Conservation (phyloP, 495 filamentous ascomycete species). For the Schizothecium vesticola region DNA sequence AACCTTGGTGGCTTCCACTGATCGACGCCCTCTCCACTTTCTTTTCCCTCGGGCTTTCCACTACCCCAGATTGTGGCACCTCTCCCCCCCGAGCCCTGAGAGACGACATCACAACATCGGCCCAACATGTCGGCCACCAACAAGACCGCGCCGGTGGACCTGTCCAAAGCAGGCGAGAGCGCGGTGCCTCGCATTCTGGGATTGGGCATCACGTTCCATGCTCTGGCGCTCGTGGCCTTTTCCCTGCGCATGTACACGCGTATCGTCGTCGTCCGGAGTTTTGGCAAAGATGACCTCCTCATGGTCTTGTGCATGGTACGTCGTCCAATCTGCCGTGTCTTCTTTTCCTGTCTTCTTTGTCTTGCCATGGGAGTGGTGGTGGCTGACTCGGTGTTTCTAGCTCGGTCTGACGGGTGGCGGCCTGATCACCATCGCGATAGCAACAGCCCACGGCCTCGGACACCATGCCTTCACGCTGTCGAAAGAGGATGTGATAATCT, state of each 20-base stretch:
- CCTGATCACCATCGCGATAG: background rate
- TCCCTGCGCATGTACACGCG: background rate
- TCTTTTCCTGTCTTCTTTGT: too few species aligned
- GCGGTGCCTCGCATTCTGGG: background rate
- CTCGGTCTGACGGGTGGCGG: background rate
- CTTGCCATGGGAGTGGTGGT: too few species aligned
- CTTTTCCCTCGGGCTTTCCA: background rate
- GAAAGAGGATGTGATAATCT: background rate
- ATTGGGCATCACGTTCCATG: background rate
- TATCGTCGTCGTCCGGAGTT: background rate
- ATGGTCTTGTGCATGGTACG: background rate
- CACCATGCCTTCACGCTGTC: background rate
- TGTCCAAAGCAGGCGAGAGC: background rate
- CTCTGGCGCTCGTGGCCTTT: background rate
- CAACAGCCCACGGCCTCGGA: background rate
- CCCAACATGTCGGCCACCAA: background rate
- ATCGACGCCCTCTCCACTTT: background rate
- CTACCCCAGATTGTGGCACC: background rate
- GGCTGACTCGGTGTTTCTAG: background rate
- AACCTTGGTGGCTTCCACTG: background rate
- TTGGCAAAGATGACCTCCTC: background rate
- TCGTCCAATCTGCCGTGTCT: too few species aligned
- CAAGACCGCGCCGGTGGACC: background rate
- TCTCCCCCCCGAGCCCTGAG: too few species aligned
- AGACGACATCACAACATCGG: too few species aligned